Evolutionary conservation across 148 eudicot genomes (phyloP).

Genomic region (Camellia granthamiana): DNA sequence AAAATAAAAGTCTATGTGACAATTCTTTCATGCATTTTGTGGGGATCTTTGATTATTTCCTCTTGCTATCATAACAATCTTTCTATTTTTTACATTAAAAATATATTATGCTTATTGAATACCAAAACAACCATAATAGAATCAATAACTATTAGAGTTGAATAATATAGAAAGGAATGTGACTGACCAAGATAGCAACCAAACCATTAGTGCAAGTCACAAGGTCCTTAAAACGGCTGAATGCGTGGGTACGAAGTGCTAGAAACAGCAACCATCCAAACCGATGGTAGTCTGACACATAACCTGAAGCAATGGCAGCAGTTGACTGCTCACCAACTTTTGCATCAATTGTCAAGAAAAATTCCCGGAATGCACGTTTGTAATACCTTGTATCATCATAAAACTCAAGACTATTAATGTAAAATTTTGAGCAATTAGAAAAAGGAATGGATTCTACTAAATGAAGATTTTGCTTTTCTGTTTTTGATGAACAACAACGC

Average conservation of each 20-base stretch:
- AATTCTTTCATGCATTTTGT: neutral
- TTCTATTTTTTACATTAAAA: neutral
- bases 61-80: neutral
- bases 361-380: slow-evolving; percentile 60
- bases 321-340: slow-evolving; percentile 32
- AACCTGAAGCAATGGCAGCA: slow-evolving; percentile 28
- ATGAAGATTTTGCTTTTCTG: neutral
- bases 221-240: slow-evolving; percentile 80
- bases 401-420: neutral
- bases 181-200: slow-evolving; percentile 83
- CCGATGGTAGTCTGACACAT: slow-evolving; percentile 52
- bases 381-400: slow-evolving; percentile 48
- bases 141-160: slow-evolving; percentile 6
- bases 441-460: neutral
- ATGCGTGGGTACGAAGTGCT: slow-evolving; percentile 82
- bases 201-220: slow-evolving; percentile 86
- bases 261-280: slow-evolving; percentile 97
- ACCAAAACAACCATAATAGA: neutral
- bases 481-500: neutral
- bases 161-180: slow-evolving; percentile 9
- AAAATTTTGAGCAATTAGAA: neutral
- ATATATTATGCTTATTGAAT: neutral
- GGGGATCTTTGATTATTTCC: neutral
- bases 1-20: neutral
- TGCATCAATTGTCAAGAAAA: slow-evolving; percentile 55